Conservation (phyloP, 2,329 filamentous ascomycete species). For the Rasamsonia emersonii region DNA sequence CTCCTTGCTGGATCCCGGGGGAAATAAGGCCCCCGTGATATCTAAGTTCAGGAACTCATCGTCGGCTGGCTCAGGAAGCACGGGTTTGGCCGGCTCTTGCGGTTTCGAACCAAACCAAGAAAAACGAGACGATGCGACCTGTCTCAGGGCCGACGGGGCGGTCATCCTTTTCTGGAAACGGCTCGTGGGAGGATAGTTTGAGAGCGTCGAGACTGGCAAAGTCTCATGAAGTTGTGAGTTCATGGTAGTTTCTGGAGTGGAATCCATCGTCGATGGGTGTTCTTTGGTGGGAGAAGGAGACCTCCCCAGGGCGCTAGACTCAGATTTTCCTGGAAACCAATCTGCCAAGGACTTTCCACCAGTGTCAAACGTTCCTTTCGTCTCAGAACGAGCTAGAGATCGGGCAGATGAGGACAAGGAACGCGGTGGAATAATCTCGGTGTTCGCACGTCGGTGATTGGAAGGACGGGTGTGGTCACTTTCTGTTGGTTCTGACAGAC, state of each 20-base stretch:
- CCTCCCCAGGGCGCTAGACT: constrained; percentile 40
- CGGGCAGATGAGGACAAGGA: not conserved
- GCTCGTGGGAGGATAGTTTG: constrained; percentile 9
- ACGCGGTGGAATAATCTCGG: not conserved
- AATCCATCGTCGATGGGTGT: constrained; percentile 12
- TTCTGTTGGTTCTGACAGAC: not conserved
- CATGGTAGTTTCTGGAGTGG: constrained; percentile 9
- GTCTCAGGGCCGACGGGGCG: constrained; percentile 23
- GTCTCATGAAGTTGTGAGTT: constrained; percentile 9
- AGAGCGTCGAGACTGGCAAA: constrained; percentile 10
- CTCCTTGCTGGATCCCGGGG: constrained; percentile 40
- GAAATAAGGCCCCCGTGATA: constrained; percentile 46
- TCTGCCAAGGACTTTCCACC: constrained; percentile 34
- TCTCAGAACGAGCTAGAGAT: not conserved
- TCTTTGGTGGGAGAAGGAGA: constrained; percentile 20
- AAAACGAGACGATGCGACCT: constrained; percentile 29
- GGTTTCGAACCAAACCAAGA: constrained; percentile 35
- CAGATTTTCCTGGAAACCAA: constrained; percentile 47
- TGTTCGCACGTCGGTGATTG: constrained; percentile 2
- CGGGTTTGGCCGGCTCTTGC: constrained; percentile 17
- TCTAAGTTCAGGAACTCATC: constrained; percentile 50
- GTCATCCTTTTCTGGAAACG: constrained; percentile 22
- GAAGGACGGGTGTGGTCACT: not conserved
- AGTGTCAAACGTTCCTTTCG: constrained; percentile 18
- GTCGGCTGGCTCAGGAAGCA: constrained; percentile 30